Conservation (phyloP, 768 basidiomycete genomes). For the Psilocybe azurescens region DNA sequence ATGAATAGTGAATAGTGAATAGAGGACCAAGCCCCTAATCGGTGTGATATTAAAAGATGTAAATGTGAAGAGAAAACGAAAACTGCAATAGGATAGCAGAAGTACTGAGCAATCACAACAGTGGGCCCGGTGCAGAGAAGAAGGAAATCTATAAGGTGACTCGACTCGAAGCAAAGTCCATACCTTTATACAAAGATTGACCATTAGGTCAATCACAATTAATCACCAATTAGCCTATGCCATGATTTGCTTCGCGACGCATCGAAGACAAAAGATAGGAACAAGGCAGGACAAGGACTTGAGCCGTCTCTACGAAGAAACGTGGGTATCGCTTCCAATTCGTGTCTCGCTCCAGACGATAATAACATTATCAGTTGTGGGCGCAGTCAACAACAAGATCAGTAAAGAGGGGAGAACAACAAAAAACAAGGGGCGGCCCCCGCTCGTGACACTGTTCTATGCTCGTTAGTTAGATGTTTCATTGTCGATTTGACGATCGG, state of each 20-base stretch:
- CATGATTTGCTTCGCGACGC: conserved; percentile 4
- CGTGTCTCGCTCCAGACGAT: background rate
- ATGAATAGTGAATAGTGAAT: background rate
- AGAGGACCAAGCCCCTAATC: background rate
- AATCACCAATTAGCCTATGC: background rate
- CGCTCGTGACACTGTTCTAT: background rate
- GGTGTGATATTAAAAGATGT: background rate
- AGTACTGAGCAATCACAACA: conserved; percentile 2
- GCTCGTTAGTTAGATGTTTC: background rate
- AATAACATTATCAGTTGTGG: background rate
- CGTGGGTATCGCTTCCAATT: conserved; percentile 8
- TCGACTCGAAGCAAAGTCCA: background rate
- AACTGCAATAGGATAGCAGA: conserved; percentile 3
- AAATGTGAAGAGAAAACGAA: background rate
- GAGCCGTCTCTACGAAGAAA: conserved; percentile 7
- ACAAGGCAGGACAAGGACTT: conserved; percentile 7
- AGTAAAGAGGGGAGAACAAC: background rate
- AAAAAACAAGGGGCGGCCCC: background rate
- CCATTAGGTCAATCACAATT: background rate
- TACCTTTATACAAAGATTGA: conserved; percentile 8
- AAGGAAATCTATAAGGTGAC: conserved; percentile 3
- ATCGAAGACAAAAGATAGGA: conserved; percentile 9
- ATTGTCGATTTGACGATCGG: background rate
- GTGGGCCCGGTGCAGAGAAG: background rate
- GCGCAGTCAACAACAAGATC: background rate